A percentile compares a stretch with the other conserved stretches of the same genome.
Evolutionary conservation across 164 flowering plant genomes (phyloP).

Genomic region (Chloranthus sessilifolius): DNA sequence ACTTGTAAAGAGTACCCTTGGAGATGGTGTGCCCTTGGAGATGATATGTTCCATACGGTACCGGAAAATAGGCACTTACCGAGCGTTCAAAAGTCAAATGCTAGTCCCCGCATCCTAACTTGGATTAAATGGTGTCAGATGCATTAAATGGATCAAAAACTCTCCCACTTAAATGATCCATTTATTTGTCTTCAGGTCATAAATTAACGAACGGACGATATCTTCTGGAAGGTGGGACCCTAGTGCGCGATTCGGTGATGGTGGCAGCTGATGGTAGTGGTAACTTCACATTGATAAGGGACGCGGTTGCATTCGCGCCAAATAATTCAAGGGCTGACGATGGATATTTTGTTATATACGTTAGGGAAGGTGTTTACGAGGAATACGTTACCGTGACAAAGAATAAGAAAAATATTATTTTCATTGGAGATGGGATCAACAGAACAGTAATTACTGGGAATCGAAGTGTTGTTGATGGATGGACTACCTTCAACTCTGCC

Average conservation of each 20-base stretch:
- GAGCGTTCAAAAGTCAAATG: too few relatives aligned
- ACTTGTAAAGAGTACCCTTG: too few relatives aligned
- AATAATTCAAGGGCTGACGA: constrained; percentile 22
- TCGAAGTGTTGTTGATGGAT: constrained; percentile 37
- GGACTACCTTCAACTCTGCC: constrained; percentile 51
- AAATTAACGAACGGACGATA: too few relatives aligned
- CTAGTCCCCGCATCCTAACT: too few relatives aligned
- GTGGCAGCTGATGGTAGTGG: constrained; percentile 32
- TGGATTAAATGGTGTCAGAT: too few relatives aligned
- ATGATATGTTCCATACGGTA: too few relatives aligned
- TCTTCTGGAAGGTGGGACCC: background rate
- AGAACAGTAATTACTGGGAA: constrained; percentile 46
- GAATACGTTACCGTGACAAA: constrained; percentile 39
- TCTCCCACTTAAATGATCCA: too few relatives aligned
- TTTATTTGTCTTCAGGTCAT: too few relatives aligned
- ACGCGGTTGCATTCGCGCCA: constrained; percentile 42
- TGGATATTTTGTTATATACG: constrained; percentile 47
- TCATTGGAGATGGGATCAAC: constrained; percentile 55
- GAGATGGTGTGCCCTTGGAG: too few relatives aligned
- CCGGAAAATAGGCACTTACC: too few relatives aligned
- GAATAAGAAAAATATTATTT: constrained; percentile 39
- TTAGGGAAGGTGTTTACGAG: constrained; percentile 34
- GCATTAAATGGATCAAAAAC: too few relatives aligned
- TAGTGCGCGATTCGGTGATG: constrained; percentile 18
- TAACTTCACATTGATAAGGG: constrained; percentile 37